phyloP scores from a whole-genome alignment of 1,284 basidiomycete genomes.

The Boletellus sp. region DNA sequence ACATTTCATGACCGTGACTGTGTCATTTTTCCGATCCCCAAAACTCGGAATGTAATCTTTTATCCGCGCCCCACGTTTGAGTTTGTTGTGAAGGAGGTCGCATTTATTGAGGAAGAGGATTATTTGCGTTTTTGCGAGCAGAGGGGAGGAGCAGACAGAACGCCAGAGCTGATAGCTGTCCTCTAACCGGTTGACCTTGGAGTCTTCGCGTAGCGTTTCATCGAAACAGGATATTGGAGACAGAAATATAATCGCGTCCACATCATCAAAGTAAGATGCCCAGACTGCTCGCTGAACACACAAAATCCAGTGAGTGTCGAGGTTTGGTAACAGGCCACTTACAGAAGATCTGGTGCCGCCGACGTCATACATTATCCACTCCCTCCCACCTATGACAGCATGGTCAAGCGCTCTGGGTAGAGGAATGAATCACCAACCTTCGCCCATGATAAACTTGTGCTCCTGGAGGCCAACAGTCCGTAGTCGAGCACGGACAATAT shows the following conservation, averaged over 20 bases:
- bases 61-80: constrained; percentile 56
- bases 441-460: constrained; percentile 62
- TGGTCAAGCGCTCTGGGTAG: not conserved
- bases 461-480: constrained; percentile 73
- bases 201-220: constrained; percentile 67
- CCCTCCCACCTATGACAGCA: constrained; percentile 37
- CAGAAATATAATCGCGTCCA: constrained; percentile 70
- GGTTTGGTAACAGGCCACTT: constrained; percentile 22
- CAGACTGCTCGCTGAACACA: constrained; percentile 55
- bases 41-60: constrained; percentile 61
- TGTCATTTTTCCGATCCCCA: constrained; percentile 58
- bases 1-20: constrained; percentile 58
- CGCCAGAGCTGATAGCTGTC: constrained; percentile 73
- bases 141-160: constrained; percentile 58
- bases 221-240: constrained; percentile 71
- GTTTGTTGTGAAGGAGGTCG: constrained; percentile 66
- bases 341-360: constrained; percentile 69
- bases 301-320: constrained; percentile 1
- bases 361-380: constrained; percentile 73
- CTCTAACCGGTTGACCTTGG: constrained; percentile 63
- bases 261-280: constrained; percentile 73
- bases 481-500: constrained; percentile 68
- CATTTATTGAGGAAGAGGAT: constrained; percentile 64
- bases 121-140: constrained; percentile 59
- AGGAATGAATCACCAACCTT: constrained; percentile 42